Conservation (phyloP, 225 moss, liverwort and hornwort genomes). For the Sphagnum tenellum region DNA sequence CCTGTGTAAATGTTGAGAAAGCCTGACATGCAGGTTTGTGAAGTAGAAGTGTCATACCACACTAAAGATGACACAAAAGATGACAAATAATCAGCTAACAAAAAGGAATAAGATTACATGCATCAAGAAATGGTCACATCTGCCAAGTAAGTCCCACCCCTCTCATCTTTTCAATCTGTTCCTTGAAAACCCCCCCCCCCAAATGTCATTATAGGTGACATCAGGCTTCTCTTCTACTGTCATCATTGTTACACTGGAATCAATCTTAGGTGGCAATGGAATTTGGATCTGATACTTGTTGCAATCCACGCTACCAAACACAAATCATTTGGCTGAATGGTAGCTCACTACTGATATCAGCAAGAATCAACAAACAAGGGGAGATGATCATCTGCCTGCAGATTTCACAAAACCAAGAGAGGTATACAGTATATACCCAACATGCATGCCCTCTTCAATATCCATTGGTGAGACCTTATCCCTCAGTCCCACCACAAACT, state of each 20-base stretch:
- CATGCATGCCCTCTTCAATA: constrained; percentile 57
- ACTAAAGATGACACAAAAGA: no score
- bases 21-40: no score
- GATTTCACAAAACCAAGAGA: no score
- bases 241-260: constrained; percentile 59
- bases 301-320: constrained; percentile 33
- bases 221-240: constrained; percentile 57
- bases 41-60: no score
- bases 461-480: constrained; percentile 55
- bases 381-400: no score
- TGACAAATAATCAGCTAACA: no score
- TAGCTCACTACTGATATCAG: not conserved
- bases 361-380: no score
- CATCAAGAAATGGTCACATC: no score
- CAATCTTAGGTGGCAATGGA: constrained; percentile 48
- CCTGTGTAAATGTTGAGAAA: no score
- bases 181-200: constrained; percentile 51
- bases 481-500: constrained; percentile 53
- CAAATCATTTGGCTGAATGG: no score
- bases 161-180: constrained; percentile 56
- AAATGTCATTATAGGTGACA: constrained; percentile 52
- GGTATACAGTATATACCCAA: constrained; percentile 31
- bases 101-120: no score
- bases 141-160: constrained; percentile 35
- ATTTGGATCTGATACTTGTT: constrained; percentile 58